Evolutionary conservation across 2,329 filamentous ascomycete species (phyloP).

Genomic region (Penicillium verrucosum): DNA sequence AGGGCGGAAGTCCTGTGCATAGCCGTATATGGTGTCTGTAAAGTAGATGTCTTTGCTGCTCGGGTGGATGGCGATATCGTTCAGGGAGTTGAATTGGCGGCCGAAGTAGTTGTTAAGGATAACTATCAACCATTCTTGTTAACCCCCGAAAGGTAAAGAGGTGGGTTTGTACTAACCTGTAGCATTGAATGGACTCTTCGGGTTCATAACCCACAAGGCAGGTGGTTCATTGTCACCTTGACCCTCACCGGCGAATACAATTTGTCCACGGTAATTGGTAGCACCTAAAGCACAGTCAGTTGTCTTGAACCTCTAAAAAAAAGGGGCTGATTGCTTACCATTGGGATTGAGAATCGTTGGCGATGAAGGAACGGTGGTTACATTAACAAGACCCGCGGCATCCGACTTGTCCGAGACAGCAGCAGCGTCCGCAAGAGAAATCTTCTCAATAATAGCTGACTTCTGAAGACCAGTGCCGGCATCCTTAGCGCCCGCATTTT

Average conservation of each 20-base stretch:
- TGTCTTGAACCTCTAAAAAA: background rate
- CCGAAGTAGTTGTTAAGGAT: constrained; percentile 23
- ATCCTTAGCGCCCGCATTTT: constrained; percentile 18
- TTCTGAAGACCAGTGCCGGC: constrained; percentile 13
- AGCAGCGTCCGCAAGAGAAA: constrained; percentile 14
- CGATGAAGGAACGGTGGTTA: constrained; percentile 8
- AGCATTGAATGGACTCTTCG: constrained; percentile 17
- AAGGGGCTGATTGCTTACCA: background rate
- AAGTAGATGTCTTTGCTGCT: constrained; percentile 21
- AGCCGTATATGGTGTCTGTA: constrained; percentile 21
- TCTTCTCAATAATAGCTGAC: constrained; percentile 15
- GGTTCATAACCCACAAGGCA: constrained; percentile 19
- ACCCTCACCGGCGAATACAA: constrained; percentile 15
- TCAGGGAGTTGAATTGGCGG: constrained; percentile 21
- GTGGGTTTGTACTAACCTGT: constrained; percentile 2
- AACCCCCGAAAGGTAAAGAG: background rate
- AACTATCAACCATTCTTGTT: constrained; percentile 1
- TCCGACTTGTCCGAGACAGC: constrained; percentile 13
- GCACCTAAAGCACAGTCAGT: background rate
- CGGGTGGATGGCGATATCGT: constrained; percentile 19
- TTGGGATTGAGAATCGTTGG: constrained; percentile 14
- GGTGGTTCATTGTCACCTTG: constrained; percentile 16
- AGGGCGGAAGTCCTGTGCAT: constrained; percentile 20
- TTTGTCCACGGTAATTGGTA: constrained; percentile 14
- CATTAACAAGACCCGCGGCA: constrained; percentile 9